Base-by-base conservation (phyloP, 2,329 filamentous ascomycete genomes). In the Sporothrix mexicana region DNA sequence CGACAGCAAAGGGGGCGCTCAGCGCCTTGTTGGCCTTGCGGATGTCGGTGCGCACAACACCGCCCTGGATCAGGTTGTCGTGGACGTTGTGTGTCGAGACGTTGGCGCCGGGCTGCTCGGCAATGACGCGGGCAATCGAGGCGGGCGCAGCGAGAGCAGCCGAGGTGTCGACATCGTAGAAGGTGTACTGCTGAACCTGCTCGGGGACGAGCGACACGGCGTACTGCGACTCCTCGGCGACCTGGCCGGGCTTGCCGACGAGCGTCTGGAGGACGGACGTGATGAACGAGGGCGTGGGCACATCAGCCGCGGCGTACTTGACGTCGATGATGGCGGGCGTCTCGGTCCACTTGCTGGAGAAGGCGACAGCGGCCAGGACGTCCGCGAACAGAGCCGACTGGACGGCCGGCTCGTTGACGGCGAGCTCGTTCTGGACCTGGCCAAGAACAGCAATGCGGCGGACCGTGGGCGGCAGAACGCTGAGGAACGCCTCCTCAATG, bases 341-440 rank as follows among this genome's bases (percentile, higher is more conserved):
- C 69, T 87, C 82, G 70, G 88, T 83, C 81, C 90, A 91, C 78
- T 88, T 88, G 70, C 72, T 66, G 77, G 88, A 87, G 25, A 98
- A 97, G 51, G 93, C 90, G 70, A 97, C 85, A 23, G 95, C 88
- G 9, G 95, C 93, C 71, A 98, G 85, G 4, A 98, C 93, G 81
- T 99, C 96, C n/a, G 91, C 90, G 81, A 95, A 98, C 2, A 99
- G 88, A 20, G 88, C 88, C n/a, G 96, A 98, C 80, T 93, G 93
- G 69, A 93, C 84, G 17, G 91, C 91, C 71, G 88, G 82, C 80
- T 98, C 95, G 55, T 89, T 85, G 7, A 96, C 92, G 73, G 91
- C 90, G 73, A 88, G 84, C 75, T 93, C 88, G 76, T 93, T 90
- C 74, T 87, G 83, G 76, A 99, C 95, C 81, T 99, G 96, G 71